A percentile compares a stretch with the other conserved stretches of the same genome.
Conservation (phyloP, 2,329 filamentous ascomycete genomes). For the Penicillium sp. region DNA sequence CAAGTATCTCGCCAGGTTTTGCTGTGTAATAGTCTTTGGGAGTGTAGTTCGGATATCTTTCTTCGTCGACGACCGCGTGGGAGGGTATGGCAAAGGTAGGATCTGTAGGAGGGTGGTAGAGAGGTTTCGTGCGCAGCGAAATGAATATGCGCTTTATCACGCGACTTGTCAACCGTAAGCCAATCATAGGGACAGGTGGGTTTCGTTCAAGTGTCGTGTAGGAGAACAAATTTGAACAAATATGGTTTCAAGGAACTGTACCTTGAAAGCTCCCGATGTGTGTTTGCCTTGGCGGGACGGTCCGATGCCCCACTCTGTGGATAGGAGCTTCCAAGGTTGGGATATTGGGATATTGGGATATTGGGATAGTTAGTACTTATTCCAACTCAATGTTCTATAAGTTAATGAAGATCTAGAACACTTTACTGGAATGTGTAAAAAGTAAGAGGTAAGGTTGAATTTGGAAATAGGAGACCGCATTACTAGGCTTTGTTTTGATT, state of each 20-base stretch:
- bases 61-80: background rate
- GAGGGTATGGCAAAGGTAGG: background rate
- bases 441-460: background rate
- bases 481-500: background rate
- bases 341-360: background rate
- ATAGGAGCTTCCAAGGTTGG: background rate
- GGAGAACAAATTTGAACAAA: background rate
- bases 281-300: background rate
- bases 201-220: too few relatives aligned
- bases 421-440: background rate
- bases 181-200: background rate
- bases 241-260: too few relatives aligned
- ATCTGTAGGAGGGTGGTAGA: background rate
- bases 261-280: too few relatives aligned
- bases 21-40: background rate
- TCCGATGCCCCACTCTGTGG: background rate
- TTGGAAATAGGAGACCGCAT: background rate
- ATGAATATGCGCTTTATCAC: background rate
- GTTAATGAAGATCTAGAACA: background rate
- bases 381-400: background rate
- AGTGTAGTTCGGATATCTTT: background rate
- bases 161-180: background rate
- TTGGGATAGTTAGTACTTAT: too few relatives aligned
- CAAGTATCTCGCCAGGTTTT: slow-evolving; percentile 39
- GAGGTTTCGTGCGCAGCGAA: background rate